Evolutionary conservation across 2,329 filamentous ascomycete genomes (phyloP), one percentile per base, ranked within the genome.

Genomic region (Alternaria metachromatica): DNA sequence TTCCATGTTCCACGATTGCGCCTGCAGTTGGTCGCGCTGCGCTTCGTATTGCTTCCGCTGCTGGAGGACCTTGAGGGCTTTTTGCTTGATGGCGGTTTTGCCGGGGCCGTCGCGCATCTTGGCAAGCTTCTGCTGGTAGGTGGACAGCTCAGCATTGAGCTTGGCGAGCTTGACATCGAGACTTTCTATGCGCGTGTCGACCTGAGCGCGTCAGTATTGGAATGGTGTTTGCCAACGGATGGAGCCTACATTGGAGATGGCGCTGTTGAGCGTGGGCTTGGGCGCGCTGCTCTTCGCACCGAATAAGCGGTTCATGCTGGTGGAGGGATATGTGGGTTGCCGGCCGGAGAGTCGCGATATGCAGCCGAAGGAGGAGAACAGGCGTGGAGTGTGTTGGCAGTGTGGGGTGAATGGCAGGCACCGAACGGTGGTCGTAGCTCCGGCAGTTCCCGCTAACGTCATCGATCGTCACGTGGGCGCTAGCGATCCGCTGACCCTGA

Each of bases 1-100:
- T 83, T 98, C 94, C 94, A 99, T 97, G 83, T 98, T 98, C 94
- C 94, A 98, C 21, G 93, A 93, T 83, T 99, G 96, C 69, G 91
- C 88, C 82, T 97, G 92, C 58, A 98, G 89, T 82, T 98, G 94
- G 76, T 97, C 94, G 69, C 95, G 93, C 82, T 97, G 94, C 4
- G 88, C 87, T 82, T 99, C 96, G 88, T 97, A 97, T 82, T 94
- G 91, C 80, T 97, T 97, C 72, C 95, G 91, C 63, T 94, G 92
- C 83, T 97, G 93, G 3, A 98, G 90, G 11, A 98, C 90, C 76
- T 97, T 97, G 74, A 97, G 90, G 3, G 95, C 95, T 78, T 97
- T 97, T 76, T 96, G 90, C 79, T 96, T 96, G 74, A 99, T 89
- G 28, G 95, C 94, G 13, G 88, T 90, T 81, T 98, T 97, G 71